Conservation (phyloP, 2,329 filamentous ascomycete genomes). For the Sporothrix dimorphospora region DNA sequence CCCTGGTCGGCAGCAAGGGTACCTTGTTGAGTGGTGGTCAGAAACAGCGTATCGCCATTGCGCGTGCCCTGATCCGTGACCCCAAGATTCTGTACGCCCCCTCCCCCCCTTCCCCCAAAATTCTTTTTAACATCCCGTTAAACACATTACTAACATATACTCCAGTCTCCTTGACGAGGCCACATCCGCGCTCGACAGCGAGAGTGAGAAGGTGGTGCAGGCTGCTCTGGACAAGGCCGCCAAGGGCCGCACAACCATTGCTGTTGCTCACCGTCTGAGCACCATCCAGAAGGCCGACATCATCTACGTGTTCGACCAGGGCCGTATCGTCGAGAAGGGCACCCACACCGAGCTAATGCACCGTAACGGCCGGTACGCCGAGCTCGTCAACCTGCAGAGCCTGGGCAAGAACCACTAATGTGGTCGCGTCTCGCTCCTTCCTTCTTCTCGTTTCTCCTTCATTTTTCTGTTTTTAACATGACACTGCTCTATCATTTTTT, state of each 20-base stretch:
- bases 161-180: slow-evolving; percentile 73
- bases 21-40: slow-evolving; percentile 85
- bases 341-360: slow-evolving; percentile 75
- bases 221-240: slow-evolving; percentile 79
- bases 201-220: slow-evolving; percentile 79
- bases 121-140: too few species aligned
- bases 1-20: slow-evolving; percentile 84
- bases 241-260: slow-evolving; percentile 86
- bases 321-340: slow-evolving; percentile 81
- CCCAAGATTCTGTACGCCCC: slow-evolving; percentile 71
- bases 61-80: slow-evolving; percentile 85
- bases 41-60: slow-evolving; percentile 93
- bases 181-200: slow-evolving; percentile 74
- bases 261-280: slow-evolving; percentile 86
- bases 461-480: background rate
- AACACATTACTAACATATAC: background rate
- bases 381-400: slow-evolving; percentile 80
- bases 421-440: background rate
- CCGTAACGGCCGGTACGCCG: slow-evolving; percentile 72
- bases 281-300: slow-evolving; percentile 94
- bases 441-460: background rate
- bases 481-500: background rate
- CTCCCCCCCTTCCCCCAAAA: background rate
- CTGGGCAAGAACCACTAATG: slow-evolving; percentile 59
- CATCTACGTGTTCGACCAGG: slow-evolving; percentile 96